These are phyloP conservation scores for Yarrowia bubula DNA, from an alignment of 805 yeast genomes.

Conservation along the genomic window DNA sequence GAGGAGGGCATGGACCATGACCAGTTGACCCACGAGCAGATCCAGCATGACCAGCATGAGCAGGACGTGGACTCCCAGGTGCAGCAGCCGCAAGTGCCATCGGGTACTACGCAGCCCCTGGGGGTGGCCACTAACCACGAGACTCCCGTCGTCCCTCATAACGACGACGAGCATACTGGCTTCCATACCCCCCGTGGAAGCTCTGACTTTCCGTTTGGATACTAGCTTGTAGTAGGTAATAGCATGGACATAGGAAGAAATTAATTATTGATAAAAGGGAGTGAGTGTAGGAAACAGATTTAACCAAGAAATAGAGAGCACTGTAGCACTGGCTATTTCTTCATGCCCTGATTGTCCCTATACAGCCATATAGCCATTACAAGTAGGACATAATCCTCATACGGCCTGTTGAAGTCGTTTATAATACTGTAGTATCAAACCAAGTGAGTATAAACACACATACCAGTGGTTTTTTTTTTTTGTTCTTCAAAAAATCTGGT, in stretches of 20 bases:
- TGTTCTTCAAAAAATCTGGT: no score
- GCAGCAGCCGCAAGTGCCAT: background rate
- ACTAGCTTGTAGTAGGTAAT: slow-evolving; percentile 22
- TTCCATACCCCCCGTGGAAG: slow-evolving; percentile 26
- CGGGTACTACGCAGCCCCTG: background rate
- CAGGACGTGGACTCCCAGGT: no score
- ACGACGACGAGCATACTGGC: slow-evolving; percentile 25
- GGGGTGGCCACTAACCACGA: slow-evolving; percentile 13
- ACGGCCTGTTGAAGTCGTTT: no score
- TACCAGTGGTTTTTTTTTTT: no score
- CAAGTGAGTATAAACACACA: no score
- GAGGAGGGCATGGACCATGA: slow-evolving; percentile 15
- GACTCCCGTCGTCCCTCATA: slow-evolving; percentile 1
- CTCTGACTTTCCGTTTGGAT: slow-evolving; percentile 24
- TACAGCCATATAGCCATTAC: no score
- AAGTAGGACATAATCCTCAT: no score
- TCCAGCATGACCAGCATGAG: background rate
- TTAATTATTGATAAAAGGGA: background rate
- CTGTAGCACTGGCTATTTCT: no score
- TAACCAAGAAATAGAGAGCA: no score
- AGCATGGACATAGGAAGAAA: slow-evolving; percentile 13
- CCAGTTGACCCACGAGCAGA: background rate
- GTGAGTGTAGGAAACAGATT: no score
- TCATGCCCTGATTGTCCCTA: no score
- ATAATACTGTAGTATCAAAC: no score